Conservation (phyloP, 768 basidiomycete species). For the Mrakia gelida region DNA sequence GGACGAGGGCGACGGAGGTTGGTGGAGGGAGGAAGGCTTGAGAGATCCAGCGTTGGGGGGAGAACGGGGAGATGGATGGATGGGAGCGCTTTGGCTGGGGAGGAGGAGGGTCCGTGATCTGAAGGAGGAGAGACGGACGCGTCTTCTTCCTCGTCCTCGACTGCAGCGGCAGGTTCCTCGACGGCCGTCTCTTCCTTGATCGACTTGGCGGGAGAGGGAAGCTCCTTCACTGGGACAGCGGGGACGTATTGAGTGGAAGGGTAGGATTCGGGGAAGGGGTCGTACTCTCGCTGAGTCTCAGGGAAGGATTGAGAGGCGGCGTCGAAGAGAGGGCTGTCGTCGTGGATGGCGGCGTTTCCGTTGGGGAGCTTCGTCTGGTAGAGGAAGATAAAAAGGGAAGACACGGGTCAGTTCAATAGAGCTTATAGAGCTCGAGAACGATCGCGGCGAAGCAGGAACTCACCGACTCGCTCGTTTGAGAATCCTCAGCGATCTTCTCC, state of each 20-base stretch:
- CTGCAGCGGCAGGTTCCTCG: background rate
- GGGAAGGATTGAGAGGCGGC: background rate
- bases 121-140: background rate
- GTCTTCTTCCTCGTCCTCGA: background rate
- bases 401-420: no score
- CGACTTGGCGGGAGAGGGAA: background rate
- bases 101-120: constrained; percentile 3
- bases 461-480: background rate
- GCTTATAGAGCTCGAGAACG: background rate
- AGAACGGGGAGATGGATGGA: background rate
- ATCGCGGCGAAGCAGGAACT: background rate
- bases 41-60: background rate
- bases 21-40: background rate
- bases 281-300: constrained; percentile 3
- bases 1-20: background rate
- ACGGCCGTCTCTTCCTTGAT: background rate
- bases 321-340: constrained; percentile 1
- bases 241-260: background rate
- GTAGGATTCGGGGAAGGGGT: background rate
- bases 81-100: background rate
- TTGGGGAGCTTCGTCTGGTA: background rate
- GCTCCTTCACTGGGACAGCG: background rate
- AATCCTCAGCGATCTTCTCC: background rate
- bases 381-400: no score
- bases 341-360: background rate